phyloP scores from a whole-genome alignment of 2,329 filamentous ascomycete genomes.

The Ophiostoma pallidulum region DNA sequence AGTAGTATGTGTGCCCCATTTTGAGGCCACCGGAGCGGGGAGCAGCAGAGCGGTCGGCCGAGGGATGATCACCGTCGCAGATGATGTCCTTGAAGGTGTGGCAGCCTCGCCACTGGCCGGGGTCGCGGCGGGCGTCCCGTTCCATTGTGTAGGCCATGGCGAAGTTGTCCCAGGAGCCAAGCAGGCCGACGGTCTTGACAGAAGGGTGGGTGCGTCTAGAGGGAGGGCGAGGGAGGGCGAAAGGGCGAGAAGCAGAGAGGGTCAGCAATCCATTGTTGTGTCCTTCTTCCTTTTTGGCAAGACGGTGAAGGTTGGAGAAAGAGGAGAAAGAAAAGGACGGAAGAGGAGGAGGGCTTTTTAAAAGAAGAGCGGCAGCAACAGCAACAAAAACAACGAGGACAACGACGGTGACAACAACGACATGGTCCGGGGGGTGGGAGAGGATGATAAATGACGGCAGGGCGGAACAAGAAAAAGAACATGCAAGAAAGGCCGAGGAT shows the following conservation, averaged over 20 bases:
- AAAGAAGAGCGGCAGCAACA: conserved; percentile 7
- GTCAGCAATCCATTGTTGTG: conserved; percentile 5
- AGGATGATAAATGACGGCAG: neutral
- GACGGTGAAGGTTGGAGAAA: neutral
- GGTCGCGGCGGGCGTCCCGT: conserved; percentile 64
- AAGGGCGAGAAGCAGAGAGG: neutral
- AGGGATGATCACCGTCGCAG: conserved; percentile 59
- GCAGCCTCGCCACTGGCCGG: conserved; percentile 76
- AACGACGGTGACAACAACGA: neutral
- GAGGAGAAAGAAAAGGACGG: neutral
- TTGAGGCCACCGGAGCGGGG: conserved; percentile 70
- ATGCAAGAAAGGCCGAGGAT: too few relatives aligned
- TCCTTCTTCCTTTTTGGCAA: too few relatives aligned
- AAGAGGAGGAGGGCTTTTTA: neutral
- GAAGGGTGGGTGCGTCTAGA: conserved; percentile 50
- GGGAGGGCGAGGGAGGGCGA: neutral
- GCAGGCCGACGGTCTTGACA: conserved; percentile 62
- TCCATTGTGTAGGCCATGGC: conserved; percentile 68
- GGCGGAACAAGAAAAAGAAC: too few relatives aligned
- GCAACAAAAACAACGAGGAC: neutral
- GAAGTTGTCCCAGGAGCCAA: conserved; percentile 97
- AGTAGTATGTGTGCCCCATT: conserved; percentile 92
- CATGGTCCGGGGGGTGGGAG: neutral
- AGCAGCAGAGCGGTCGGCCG: conserved; percentile 30
- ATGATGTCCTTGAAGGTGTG: conserved; percentile 79